phyloP scores from a whole-genome alignment of 352 stramenopile genomes.

The Phytophthora vignae region DNA sequence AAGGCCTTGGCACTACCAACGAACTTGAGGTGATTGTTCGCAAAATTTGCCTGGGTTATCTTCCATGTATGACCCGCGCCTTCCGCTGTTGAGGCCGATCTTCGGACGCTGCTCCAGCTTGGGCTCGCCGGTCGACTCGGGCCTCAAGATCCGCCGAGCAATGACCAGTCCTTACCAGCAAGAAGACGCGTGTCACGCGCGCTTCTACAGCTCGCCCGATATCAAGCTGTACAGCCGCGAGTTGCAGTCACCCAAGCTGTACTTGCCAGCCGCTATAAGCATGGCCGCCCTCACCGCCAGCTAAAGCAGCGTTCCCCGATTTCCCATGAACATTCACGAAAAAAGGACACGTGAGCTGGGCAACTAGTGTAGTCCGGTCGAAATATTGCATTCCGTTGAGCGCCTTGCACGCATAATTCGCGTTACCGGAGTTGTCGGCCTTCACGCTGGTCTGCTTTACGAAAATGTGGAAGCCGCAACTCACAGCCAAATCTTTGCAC shows the following conservation, averaged over 20 bases:
- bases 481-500: too few species aligned
- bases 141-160: slow-evolving; percentile 33
- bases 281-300: slow-evolving; percentile 27
- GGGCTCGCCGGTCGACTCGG: slow-evolving; percentile 14
- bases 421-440: slow-evolving; percentile 22
- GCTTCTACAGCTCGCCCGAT: slow-evolving; percentile 21
- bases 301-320: slow-evolving; percentile 15
- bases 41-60: slow-evolving; percentile 11
- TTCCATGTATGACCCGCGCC: slow-evolving; percentile 14
- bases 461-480: too few species aligned
- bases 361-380: not conserved
- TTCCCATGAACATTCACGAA: slow-evolving; percentile 15
- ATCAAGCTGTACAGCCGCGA: slow-evolving; percentile 19
- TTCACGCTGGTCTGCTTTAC: too few species aligned
- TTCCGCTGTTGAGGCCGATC: slow-evolving; percentile 9
- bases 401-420: slow-evolving; percentile 15
- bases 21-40: slow-evolving; percentile 8
- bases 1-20: not conserved
- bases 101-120: slow-evolving; percentile 32
- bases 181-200: slow-evolving; percentile 13
- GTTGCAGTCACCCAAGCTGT: slow-evolving; percentile 22
- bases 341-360: slow-evolving; percentile 5
- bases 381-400: slow-evolving; percentile 16
- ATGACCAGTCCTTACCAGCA: slow-evolving; percentile 21
- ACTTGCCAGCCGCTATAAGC: slow-evolving; percentile 16